Base-by-base conservation (phyloP, 164 flowering plant genomes). In the Cinnamomum chago region DNA sequence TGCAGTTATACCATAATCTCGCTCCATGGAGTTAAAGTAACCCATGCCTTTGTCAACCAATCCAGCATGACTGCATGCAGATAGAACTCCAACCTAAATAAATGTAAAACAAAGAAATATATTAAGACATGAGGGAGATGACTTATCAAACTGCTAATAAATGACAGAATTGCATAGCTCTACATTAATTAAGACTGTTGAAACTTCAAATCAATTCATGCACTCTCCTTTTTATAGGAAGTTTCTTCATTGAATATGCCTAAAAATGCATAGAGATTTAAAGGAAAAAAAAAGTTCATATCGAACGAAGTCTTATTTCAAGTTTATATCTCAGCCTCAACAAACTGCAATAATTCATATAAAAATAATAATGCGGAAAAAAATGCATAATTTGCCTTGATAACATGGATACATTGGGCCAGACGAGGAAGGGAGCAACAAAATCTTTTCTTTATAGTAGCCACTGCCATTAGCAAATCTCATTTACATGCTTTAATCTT, bases 21-120 rank as follows among this genome's bases (percentile, higher is more conserved):
- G 82, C 60, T 72, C 77, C 98, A 95, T 93, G 10, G 89, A 79
- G 33, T 90, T 58, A 64, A 95, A 95, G 76, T 83, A 89, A 24
- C 86, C 80, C 60, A 73, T 88, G 71, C 97, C 98, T 74, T 70
- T 89, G 58, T 89, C 88, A 24, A 91, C 84, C 72, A 92, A 80
- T 70, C 98, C 98, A 71, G 90, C 82, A 79, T 95, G 98, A 79
- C 94, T 84, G 79, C 97, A 95, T 25, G 98, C 98, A 58, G 95
- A 90, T 66, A 95, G 69, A 27, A 95, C 95, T 75, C 89, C 98
- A 78, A 92, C 94, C 98, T 94, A 85, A 70, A 71, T 18, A 75
- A 18, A 75, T 60, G 25, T 7, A 7, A 52, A 70, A 30, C n/a
- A 23, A 70, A 40, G 11, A 40, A 70, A 70, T 18, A 24, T 40